Conservation (phyloP, 805 yeast genomes). For the Priceomyces carsonii region DNA sequence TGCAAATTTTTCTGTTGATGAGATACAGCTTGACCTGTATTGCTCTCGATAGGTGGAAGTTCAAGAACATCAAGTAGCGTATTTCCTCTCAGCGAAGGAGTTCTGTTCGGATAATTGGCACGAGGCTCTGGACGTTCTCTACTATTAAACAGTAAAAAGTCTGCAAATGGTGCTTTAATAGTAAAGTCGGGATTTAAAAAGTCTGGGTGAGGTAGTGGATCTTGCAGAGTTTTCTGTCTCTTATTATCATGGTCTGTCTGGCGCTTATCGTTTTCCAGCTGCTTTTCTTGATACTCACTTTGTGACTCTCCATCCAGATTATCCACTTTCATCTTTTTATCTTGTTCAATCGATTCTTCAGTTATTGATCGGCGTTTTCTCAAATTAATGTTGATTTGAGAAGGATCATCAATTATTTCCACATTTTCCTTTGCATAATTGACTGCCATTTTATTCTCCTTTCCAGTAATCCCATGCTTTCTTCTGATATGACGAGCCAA, state of each 20-base stretch:
- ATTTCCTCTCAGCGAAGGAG: not conserved
- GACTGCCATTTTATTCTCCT: constrained; percentile 46
- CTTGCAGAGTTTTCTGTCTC: no score
- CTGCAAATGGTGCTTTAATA: constrained; percentile 29
- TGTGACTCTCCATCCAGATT: no score
- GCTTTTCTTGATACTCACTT: no score
- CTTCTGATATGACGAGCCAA: constrained; percentile 44
- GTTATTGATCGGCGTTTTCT: not conserved
- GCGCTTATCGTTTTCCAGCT: no score
- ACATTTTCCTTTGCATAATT: constrained; percentile 44
- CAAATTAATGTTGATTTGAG: constrained; percentile 9
- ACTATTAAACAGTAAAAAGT: constrained; percentile 30
- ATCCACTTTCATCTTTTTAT: no score
- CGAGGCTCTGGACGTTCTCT: constrained; percentile 8
- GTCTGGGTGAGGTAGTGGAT: constrained; percentile 33
- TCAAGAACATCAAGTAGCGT: no score
- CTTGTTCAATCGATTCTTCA: no score
- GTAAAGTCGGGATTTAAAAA: constrained; percentile 31
- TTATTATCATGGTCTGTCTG: no score
- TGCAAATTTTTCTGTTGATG: no score
- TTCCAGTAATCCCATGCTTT: constrained; percentile 46
- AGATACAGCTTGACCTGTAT: not conserved
- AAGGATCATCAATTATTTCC: constrained; percentile 35
- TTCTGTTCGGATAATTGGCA: not conserved
- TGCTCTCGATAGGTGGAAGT: no score